Evolutionary conservation across 495 filamentous ascomycete genomes (phyloP).

Genomic region (Aspergillus homomorphus): DNA sequence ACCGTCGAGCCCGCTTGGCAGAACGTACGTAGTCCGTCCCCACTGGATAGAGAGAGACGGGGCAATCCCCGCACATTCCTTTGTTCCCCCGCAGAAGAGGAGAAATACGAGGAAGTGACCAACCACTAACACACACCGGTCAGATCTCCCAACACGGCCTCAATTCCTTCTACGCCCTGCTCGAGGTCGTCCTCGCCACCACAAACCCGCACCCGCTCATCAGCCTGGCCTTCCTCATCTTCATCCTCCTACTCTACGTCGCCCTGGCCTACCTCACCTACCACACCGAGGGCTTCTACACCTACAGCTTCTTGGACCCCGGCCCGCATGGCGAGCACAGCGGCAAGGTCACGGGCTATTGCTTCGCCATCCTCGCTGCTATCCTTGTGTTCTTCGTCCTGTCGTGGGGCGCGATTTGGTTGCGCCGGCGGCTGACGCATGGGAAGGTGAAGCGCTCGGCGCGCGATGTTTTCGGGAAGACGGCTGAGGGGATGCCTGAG

Average conservation of each 20-base stretch:
- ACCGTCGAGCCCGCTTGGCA: constrained; percentile 56
- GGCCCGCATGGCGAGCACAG: constrained; percentile 42
- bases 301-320: constrained; percentile 71
- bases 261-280: constrained; percentile 70
- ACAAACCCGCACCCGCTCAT: constrained; percentile 49
- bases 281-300: constrained; percentile 66
- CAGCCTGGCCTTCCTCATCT: constrained; percentile 33
- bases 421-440: constrained; percentile 44
- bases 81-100: not conserved
- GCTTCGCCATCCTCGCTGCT: constrained; percentile 58
- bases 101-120: not conserved
- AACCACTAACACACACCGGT: not conserved
- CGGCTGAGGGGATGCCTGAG: constrained; percentile 9
- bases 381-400: constrained; percentile 62
- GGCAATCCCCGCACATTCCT: no score
- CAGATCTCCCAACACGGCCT: constrained; percentile 70
- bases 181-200: constrained; percentile 68
- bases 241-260: constrained; percentile 66
- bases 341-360: constrained; percentile 44
- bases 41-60: no score
- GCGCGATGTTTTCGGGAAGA: constrained; percentile 17
- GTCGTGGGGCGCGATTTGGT: constrained; percentile 50
- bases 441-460: constrained; percentile 28
- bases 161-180: constrained; percentile 66
- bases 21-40: constrained; percentile 63